A percentile compares a stretch with the other conserved stretches of the same genome.
phyloP scores from a whole-genome alignment of 1,139 yeast genomes.

The Kodamaea suecica region DNA sequence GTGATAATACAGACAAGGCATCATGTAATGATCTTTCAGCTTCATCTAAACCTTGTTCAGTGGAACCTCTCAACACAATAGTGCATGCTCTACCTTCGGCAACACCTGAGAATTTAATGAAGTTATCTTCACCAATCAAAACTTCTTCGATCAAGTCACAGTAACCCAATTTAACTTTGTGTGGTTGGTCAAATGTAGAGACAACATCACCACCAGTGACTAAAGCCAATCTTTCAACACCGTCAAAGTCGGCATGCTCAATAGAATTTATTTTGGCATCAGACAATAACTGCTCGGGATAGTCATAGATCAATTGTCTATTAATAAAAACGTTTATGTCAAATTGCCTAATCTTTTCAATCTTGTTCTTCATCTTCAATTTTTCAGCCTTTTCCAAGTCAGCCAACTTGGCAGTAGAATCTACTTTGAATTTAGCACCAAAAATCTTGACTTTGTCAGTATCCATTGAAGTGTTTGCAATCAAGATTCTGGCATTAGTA shows the following conservation, averaged over 20 bases:
- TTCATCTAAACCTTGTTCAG: constrained; percentile 93
- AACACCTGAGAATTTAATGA: constrained; percentile 89
- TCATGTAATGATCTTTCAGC: constrained; percentile 97
- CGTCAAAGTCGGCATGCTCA: constrained; percentile 98
- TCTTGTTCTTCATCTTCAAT: constrained; percentile 86
- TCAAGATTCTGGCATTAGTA: constrained; percentile 79
- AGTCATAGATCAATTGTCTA: constrained; percentile 94
- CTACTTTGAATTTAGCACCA: constrained; percentile 97
- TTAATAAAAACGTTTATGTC: constrained; percentile 90
- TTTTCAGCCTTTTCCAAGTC: constrained; percentile 95
- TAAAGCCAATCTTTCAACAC: constrained; percentile 91
- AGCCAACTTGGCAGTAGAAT: constrained; percentile 90
- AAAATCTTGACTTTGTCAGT: constrained; percentile 95
- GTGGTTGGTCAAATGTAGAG: constrained; percentile 93
- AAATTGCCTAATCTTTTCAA: constrained; percentile 77
- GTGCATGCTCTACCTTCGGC: constrained; percentile 97
- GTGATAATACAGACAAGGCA: constrained; percentile 92
- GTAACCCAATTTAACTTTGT: constrained; percentile 76
- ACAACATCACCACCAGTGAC: constrained; percentile 99
- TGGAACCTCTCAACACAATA: constrained; percentile 92
- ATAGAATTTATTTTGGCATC: constrained; percentile 87
- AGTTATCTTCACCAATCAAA: constrained; percentile 85
- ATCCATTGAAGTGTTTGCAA: constrained; percentile 96
- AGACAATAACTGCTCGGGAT: constrained; percentile 93
- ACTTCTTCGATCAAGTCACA: constrained; percentile 91